Evolutionary conservation across 805 yeast species (phyloP), one percentile per base, ranked within the genome.

Genomic region (Ogataea allantospora): DNA sequence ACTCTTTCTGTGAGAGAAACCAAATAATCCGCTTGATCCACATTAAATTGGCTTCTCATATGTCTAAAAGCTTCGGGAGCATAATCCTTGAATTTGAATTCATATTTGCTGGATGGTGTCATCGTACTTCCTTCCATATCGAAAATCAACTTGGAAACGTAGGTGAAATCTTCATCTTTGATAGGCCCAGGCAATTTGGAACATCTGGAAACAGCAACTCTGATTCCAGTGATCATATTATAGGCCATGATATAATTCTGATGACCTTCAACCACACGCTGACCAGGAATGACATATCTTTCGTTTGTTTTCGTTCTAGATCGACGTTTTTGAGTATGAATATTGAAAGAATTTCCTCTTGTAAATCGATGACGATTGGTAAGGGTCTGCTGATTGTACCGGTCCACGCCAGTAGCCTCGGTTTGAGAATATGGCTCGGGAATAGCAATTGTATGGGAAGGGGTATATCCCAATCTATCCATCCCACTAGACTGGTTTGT

Each of bases 41-140:
- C 71, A 10, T 89, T 88, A 66, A 95, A 93, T 27, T 78, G 55
- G 5, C 76, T 67, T 37, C 99, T 69, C 38, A 93, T 65, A 49
- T 87, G 95, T 28, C 98, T 69, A 60, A 93, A 93, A 4, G 93
- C 97, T 60, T 83, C 87, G 0, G 99, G 99, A 14, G 88, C 75
- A 63, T 93, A 93, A 60, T 93, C 99, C 65, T 93, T 93, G 63
- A 93, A 93, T 61, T 91, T 91, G 70, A 93, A 93, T 50, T 89
- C 96, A 63, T 89, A 89, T 59, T 85, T 88, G 0, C 97, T 84
- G 0, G 96, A 87, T 0, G 98, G 98, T 0, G 95, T 88, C 48
- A 83, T 66, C 54, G 88, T 95, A 51, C 83, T 86, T 2, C 98
- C 97, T 46, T 77, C 80, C 55, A 82, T 73, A 54, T 86, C 95